Conservation (phyloP, 768 basidiomycete genomes). For the Psilocybe tampanensis region DNA sequence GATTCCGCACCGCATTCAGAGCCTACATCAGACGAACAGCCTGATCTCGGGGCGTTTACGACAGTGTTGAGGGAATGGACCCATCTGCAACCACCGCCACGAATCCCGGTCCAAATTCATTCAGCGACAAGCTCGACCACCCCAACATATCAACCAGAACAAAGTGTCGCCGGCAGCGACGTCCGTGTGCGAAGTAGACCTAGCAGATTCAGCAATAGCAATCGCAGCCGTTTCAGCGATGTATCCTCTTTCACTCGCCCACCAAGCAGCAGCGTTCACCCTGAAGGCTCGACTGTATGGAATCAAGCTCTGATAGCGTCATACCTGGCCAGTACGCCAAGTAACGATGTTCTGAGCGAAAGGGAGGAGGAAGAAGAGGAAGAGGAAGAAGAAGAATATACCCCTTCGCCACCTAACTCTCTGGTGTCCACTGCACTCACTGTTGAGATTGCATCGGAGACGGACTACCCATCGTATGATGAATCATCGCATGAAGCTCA, state of each 20-base stretch:
- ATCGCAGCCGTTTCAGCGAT: slow-evolving; percentile 14
- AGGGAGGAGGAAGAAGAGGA: slow-evolving; percentile 21
- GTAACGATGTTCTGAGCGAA: slow-evolving; percentile 22
- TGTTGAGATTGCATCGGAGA: slow-evolving; percentile 37
- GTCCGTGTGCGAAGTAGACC: slow-evolving; percentile 10
- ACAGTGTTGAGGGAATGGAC: slow-evolving; percentile 68
- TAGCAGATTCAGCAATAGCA: slow-evolving; percentile 15
- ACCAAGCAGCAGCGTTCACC: slow-evolving; percentile 26
- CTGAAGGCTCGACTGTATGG: slow-evolving; percentile 65
- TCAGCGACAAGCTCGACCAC: slow-evolving; percentile 28
- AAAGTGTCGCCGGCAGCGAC: slow-evolving; percentile 23
- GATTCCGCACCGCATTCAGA: slow-evolving; percentile 38
- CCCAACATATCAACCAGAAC: slow-evolving; percentile 25
- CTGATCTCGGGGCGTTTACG: slow-evolving; percentile 74
- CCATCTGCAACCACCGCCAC: slow-evolving; percentile 52
- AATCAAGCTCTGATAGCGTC: slow-evolving; percentile 56
- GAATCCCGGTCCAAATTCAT: slow-evolving; percentile 32
- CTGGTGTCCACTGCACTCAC: slow-evolving; percentile 35
- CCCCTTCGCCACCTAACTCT: slow-evolving; percentile 23
- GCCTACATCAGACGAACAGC: slow-evolving; percentile 63
- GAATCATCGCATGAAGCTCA: slow-evolving; percentile 12
- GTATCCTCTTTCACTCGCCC: slow-evolving; percentile 30
- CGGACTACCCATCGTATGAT: slow-evolving; percentile 26
- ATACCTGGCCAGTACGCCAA: slow-evolving; percentile 44
- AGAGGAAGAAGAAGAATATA: slow-evolving; percentile 19